Conservation (phyloP, 495 filamentous ascomycete genomes). For the Penicillium lagena region DNA sequence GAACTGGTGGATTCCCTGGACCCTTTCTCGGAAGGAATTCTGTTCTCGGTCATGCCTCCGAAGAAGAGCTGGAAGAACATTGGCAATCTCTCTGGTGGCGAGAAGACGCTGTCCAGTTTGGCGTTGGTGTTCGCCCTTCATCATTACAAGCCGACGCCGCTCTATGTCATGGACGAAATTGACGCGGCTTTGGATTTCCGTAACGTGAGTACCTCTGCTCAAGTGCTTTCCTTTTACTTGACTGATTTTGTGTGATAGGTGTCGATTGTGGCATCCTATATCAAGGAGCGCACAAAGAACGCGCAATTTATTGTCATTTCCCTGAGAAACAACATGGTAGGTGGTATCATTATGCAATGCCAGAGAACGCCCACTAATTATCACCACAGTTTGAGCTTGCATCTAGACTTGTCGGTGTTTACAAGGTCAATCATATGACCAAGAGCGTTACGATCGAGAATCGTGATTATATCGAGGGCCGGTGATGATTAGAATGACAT, state of each 20-base stretch:
- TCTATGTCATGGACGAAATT: constrained; percentile 99
- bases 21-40: constrained; percentile 92
- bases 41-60: constrained; percentile 97
- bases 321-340: constrained; percentile 90
- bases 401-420: constrained; percentile 86
- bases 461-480: constrained; percentile 64
- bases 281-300: constrained; percentile 98
- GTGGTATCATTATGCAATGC: neutral
- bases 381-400: constrained; percentile 75
- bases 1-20: constrained; percentile 94
- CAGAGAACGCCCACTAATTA: constrained; percentile 7
- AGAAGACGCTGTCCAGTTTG: constrained; percentile 92
- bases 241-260: constrained; percentile 50
- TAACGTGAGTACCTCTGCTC: constrained; percentile 60
- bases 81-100: constrained; percentile 84
- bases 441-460: constrained; percentile 97
- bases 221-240: neutral
- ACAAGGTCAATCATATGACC: constrained; percentile 99
- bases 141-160: constrained; percentile 94
- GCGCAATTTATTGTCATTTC: constrained; percentile 99
- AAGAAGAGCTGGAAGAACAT: constrained; percentile 99
- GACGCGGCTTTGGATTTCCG: constrained; percentile 96
- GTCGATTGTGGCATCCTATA: constrained; percentile 95
- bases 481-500: constrained; percentile 18
- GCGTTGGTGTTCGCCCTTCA: constrained; percentile 95